Conservation (phyloP, 1,139 yeast species). For the Kurtzmaniella quercitrusa region DNA sequence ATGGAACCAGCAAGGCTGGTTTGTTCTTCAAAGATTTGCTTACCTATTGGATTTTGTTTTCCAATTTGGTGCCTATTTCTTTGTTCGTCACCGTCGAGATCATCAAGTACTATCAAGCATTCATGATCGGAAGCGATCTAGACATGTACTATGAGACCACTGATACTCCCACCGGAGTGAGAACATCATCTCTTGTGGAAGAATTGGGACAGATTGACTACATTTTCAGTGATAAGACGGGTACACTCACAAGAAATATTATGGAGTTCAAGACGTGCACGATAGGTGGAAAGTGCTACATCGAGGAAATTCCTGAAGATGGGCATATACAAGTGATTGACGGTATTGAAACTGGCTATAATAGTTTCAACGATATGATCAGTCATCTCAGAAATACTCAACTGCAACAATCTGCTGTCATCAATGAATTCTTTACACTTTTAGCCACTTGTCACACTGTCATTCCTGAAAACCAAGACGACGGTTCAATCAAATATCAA, state of each 20-base stretch:
- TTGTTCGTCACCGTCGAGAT: conserved; percentile 93
- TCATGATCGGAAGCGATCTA: conserved; percentile 86
- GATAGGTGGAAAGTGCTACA: conserved; percentile 88
- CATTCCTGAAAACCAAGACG: conserved; percentile 76
- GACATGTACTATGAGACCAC: conserved; percentile 86
- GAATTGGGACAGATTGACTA: conserved; percentile 95
- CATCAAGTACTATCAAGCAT: conserved; percentile 93
- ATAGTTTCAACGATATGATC: conserved; percentile 65
- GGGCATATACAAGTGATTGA: conserved; percentile 66
- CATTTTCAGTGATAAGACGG: conserved; percentile 94
- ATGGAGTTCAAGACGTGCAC: conserved; percentile 97
- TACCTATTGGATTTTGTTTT: conserved; percentile 93
- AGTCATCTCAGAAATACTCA: conserved; percentile 41
- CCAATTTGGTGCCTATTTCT: conserved; percentile 93
- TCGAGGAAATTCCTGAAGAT: conserved; percentile 89
- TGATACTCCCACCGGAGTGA: conserved; percentile 91
- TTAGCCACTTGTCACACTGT: conserved; percentile 96
- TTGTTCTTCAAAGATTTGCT: conserved; percentile 82
- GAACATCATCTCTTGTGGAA: conserved; percentile 93
- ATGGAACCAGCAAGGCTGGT: conserved; percentile 63
- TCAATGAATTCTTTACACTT: conserved; percentile 78
- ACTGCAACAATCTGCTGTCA: conserved; percentile 54
- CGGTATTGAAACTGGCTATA: conserved; percentile 79
- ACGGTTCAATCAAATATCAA: conserved; percentile 78
- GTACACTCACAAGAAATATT: conserved; percentile 88